Evolutionary conservation across 2,329 filamentous ascomycete genomes (phyloP).

Genomic region (Curvularia sp.): DNA sequence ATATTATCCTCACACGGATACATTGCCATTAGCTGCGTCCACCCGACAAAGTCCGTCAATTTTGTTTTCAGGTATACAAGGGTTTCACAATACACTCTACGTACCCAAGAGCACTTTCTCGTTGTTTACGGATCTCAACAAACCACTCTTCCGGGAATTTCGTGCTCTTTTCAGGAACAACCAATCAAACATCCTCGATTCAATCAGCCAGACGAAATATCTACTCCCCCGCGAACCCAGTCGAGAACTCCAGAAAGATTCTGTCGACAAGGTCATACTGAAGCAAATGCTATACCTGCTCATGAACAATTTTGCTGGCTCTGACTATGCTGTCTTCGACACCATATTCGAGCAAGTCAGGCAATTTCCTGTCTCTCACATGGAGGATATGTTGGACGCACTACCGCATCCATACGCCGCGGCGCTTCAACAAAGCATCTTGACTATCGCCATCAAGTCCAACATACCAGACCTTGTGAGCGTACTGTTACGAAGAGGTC

Average conservation of each 20-base stretch:
- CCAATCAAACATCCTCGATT: background rate
- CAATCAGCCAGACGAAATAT: background rate
- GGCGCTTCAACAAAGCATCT: conserved; percentile 17
- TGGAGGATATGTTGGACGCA: conserved; percentile 9
- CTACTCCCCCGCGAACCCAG: conserved; percentile 10
- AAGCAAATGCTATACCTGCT: conserved; percentile 16
- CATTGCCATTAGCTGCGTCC: background rate
- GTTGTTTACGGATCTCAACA: background rate
- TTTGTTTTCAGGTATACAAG: background rate
- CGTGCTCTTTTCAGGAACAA: background rate
- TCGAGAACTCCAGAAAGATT: conserved; percentile 9
- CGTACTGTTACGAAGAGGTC: background rate
- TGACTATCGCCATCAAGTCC: conserved; percentile 18
- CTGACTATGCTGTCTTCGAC: conserved; percentile 10
- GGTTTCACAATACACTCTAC: background rate
- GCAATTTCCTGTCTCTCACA: conserved; percentile 7
- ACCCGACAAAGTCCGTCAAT: background rate
- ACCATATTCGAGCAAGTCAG: conserved; percentile 16
- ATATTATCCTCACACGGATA: too few relatives aligned
- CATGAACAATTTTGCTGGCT: conserved; percentile 16
- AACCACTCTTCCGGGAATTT: background rate
- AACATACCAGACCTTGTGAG: conserved; percentile 6
- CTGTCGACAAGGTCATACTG: conserved; percentile 9
- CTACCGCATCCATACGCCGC: conserved; percentile 9
- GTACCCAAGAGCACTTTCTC: conserved; percentile 1